phyloP scores from a whole-genome alignment of 1,139 yeast genomes.

The Yamadazyma kanchanaburiensis region DNA sequence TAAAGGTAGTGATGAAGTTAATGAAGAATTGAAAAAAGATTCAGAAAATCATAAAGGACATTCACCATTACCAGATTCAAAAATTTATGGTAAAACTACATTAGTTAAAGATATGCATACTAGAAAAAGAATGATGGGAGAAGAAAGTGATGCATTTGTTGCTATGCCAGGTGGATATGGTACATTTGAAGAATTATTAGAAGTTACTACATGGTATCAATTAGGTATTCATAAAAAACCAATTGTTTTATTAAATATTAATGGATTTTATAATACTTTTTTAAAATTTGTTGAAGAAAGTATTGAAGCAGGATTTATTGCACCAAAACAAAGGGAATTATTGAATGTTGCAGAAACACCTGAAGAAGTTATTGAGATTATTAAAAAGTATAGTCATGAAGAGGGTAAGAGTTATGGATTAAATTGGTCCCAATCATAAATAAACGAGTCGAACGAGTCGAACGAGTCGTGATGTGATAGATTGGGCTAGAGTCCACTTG shows the following conservation, averaged over 20 bases:
- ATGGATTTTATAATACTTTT: constrained; percentile 77
- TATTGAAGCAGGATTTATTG: constrained; percentile 64
- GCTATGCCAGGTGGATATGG: constrained; percentile 95
- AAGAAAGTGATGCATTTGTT: constrained; percentile 80
- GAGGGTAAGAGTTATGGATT: constrained; percentile 66
- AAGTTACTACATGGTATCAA: constrained; percentile 85
- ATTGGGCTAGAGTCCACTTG: not conserved
- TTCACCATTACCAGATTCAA: constrained; percentile 61
- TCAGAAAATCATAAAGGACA: constrained; percentile 54
- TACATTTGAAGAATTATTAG: constrained; percentile 86
- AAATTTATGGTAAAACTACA: constrained; percentile 72
- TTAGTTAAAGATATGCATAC: constrained; percentile 90
- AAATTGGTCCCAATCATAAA: constrained; percentile 54
- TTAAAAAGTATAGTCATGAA: constrained; percentile 63
- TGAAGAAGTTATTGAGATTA: constrained; percentile 60
- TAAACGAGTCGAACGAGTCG: not conserved
- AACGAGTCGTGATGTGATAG: not conserved
- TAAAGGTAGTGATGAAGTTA: constrained; percentile 42
- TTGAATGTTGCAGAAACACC: constrained; percentile 64
- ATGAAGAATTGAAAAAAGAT: constrained; percentile 42
- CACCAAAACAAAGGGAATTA: constrained; percentile 63
- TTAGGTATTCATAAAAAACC: constrained; percentile 83
- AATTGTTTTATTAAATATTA: constrained; percentile 68
- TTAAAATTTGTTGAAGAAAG: constrained; percentile 56
- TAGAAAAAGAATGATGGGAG: constrained; percentile 82